Evolutionary conservation across 2,329 filamentous ascomycete species (phyloP).

Genomic region (Diaporthe sp.): DNA sequence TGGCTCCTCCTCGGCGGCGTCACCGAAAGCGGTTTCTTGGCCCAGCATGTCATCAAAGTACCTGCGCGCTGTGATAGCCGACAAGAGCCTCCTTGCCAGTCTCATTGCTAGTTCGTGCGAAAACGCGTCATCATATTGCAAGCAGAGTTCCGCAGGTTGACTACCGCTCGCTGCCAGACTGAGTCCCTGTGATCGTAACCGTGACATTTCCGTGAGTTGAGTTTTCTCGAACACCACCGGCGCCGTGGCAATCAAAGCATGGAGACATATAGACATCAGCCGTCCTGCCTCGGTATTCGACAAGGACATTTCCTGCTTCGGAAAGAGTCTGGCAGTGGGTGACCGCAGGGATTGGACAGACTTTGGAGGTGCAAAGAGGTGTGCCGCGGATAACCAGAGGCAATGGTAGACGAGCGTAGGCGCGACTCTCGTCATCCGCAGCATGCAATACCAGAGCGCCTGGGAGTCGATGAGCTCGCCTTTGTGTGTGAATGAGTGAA

Average conservation of each 20-base stretch:
- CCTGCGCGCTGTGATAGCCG: conserved; percentile 68
- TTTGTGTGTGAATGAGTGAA: conserved; percentile 70
- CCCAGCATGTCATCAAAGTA: conserved; percentile 62
- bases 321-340: conserved; percentile 54
- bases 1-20: conserved; percentile 49
- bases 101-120: conserved; percentile 72
- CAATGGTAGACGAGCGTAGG: conserved; percentile 74
- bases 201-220: conserved; percentile 71
- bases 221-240: conserved; percentile 64
- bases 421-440: conserved; percentile 69
- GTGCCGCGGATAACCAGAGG: conserved; percentile 73
- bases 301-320: conserved; percentile 53
- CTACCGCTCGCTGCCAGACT: conserved; percentile 62
- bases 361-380: conserved; percentile 70
- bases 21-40: conserved; percentile 52
- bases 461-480: conserved; percentile 71
- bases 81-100: conserved; percentile 70
- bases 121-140: conserved; percentile 75
- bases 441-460: conserved; percentile 74
- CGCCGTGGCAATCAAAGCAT: conserved; percentile 72
- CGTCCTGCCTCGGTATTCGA: conserved; percentile 66
- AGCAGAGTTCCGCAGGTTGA: conserved; percentile 64
- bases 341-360: conserved; percentile 57
- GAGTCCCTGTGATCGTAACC: conserved; percentile 68
- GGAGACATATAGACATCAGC: conserved; percentile 72